These are phyloP conservation scores for Rhamnella rubrinervis DNA, from an alignment of 331 rosid species.

Conservation along the genomic window DNA sequence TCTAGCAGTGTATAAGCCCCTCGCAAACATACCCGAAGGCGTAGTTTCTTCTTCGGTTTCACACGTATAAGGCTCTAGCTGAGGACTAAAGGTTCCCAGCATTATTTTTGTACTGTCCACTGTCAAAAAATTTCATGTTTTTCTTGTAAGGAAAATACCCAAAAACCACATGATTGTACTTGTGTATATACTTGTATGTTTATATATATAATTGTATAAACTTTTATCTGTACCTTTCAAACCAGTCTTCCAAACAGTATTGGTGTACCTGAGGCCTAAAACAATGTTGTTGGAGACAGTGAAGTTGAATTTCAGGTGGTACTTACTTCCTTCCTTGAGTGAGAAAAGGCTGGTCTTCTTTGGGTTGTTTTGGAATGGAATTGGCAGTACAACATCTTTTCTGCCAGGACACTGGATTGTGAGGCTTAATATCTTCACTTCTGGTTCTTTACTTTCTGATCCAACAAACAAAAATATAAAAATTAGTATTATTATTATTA, in stretches of 20 bases:
- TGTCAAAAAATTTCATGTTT: constrained; percentile 20
- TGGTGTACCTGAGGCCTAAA: constrained; percentile 79
- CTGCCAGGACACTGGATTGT: constrained; percentile 49
- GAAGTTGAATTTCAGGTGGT: constrained; percentile 56
- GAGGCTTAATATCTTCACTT: constrained; percentile 64
- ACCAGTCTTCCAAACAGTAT: constrained; percentile 69
- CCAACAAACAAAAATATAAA: background rate
- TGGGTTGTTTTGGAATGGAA: constrained; percentile 48
- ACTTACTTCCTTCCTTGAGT: constrained; percentile 67
- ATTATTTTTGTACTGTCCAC: constrained; percentile 68
- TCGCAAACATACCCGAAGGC: constrained; percentile 72
- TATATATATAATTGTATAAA: background rate
- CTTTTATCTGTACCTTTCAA: constrained; percentile 49
- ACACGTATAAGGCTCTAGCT: constrained; percentile 55
- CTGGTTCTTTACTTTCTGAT: constrained; percentile 68
- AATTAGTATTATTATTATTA: background rate
- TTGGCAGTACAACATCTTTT: constrained; percentile 52
- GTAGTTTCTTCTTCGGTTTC: constrained; percentile 74
- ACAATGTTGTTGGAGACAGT: constrained; percentile 68
- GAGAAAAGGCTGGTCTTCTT: constrained; percentile 65
- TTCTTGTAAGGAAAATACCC: constrained; percentile 2
- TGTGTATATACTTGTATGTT: background rate
- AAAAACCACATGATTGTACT: background rate
- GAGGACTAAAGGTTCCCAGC: constrained; percentile 84
- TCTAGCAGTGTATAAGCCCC: constrained; percentile 76